Base-by-base conservation (phyloP, 2,329 filamentous ascomycete genomes). In the Cephalotrichum gorgonifer region DNA sequence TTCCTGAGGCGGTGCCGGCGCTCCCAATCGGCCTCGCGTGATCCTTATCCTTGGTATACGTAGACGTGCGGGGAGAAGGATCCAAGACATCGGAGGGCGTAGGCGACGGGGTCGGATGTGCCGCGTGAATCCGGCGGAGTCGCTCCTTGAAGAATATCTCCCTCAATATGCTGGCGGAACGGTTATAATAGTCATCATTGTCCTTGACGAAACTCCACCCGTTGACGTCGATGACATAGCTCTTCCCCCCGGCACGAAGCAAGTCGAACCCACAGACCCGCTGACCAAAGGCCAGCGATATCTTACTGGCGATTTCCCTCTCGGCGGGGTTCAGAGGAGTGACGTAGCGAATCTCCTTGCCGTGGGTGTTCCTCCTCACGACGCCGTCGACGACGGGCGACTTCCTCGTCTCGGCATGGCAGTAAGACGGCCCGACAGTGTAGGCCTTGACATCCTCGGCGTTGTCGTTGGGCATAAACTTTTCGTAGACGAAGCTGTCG, bases 191-290 rank as follows among this genome's bases (percentile, higher is more conserved):
- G 52, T 95, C 90, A 54, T 96, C 91, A 59, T 98, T 98, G 64
- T 98, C 94, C 64, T 98, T 98, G 64, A 98, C 93, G 60, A 98
- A 98, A 62, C 91, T 97, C 94, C 94, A 98, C 12, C 93, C 93
- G 64, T 98, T 98, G 57, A 98, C 93, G 59, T 98, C 93, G 56
- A 98, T 98, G 44, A 98, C 93, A 66, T 88, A 98, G 63, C 91
- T 97, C 64, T 88, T 88, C 15, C 89, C 88, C 45, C 81, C 83
- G 12, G 90, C 88, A 26, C 94, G 83, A 50, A 98, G 73, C 52
- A 98, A 75, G 63, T 98, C 93, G 59, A 98, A 98, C 0, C 93
- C 93, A 62, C 93, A 98, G 3, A 98, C 90, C 49, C 88, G 77
- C 64, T 98, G 93, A 0, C 91, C 93, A 64, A 98, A 98, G 0